Base-by-base conservation (phyloP, 768 basidiomycete genomes). In the Hygrophoropsis aurantiaca region DNA sequence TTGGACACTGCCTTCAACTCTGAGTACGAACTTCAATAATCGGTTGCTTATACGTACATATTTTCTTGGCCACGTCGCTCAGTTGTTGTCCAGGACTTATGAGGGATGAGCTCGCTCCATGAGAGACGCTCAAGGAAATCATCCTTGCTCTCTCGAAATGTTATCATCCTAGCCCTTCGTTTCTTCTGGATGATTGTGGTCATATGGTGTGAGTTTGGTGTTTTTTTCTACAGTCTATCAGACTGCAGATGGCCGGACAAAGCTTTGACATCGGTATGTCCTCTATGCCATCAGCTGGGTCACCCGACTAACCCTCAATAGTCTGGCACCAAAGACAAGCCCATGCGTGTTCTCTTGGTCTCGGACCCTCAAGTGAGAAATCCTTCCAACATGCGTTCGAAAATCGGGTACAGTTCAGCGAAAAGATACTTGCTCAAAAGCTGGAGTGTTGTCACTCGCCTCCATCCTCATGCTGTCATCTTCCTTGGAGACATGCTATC, bases 401-500 rank as follows among this genome's bases (percentile, higher is more conserved):
- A 80, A 68, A 58, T 69, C 13, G 65, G 69, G 33, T 74, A 53
- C 69, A 77, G 43, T 64, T 72, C 55, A 58, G 82, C 41, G 74
- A 77, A 55, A 73, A 85, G 56, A 52, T 79, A 82, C 58, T 59
- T 90, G 50, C 78, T 78, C 52, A 86, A 85, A 64, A 80, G 77
- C 47, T 92, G 89, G 89, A 78, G 73, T 48, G 80, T 81, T 32
- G 74, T 75, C 0, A 75, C 73, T 34, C 71, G 77, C 25, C 59
- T 85, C 26, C 76, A 69, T 36, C 82, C 87, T 2, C 70, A 89
- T 52, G 73, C 67, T 5, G 80, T 90, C n/a, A 73, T 92, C 8
- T 85, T 90, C 54, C 69, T 88, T 3, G 89, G 89, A 5, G 89
- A 92, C 59, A 82, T 87, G 77, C 69, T 91, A 42, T 78, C 85